A percentile compares a stretch with the other conserved stretches of the same genome.
Conservation (phyloP, 2,329 filamentous ascomycete genomes). For the Rhytidhysteron rufulum region DNA sequence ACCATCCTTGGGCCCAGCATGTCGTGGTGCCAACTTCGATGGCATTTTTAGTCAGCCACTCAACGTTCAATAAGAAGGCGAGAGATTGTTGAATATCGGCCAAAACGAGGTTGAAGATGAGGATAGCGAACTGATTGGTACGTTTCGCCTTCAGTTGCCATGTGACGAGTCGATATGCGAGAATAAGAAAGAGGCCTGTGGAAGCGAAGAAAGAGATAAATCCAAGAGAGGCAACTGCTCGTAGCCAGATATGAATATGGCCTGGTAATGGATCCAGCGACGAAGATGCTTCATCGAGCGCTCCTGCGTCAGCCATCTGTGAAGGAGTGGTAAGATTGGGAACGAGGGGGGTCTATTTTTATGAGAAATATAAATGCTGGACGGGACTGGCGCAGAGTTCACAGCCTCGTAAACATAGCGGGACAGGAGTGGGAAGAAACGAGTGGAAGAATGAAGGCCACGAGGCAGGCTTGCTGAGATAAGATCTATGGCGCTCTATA, state of each 20-base stretch:
- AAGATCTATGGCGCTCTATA: no score
- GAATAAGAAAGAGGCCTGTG: constrained; percentile 39
- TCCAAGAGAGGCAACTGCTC: constrained; percentile 44
- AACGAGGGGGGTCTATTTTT: no score
- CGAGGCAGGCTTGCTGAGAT: background rate
- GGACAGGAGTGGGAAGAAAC: no score
- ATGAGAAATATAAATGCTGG: no score
- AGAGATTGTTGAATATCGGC: constrained; percentile 65
- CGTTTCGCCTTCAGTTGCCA: constrained; percentile 34
- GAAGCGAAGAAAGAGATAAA: constrained; percentile 47
- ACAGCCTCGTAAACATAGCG: no score
- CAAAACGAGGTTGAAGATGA: constrained; percentile 66
- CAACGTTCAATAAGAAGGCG: constrained; percentile 60
- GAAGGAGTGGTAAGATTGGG: no score
- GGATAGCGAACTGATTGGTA: constrained; percentile 63
- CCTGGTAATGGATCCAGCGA: constrained; percentile 30
- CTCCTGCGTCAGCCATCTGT: constrained; percentile 19
- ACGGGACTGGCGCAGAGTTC: no score
- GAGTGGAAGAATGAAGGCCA: background rate
- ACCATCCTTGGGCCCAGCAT: constrained; percentile 66
- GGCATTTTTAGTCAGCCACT: constrained; percentile 53
- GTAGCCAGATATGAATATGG: constrained; percentile 39
- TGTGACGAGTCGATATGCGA: constrained; percentile 45
- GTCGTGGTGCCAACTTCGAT: constrained; percentile 52
- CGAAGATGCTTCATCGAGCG: constrained; percentile 21